Evolutionary conservation across 1,284 basidiomycete species (phyloP), one percentile per base, ranked within the genome.

Genomic region (Blastosporella zonata): DNA sequence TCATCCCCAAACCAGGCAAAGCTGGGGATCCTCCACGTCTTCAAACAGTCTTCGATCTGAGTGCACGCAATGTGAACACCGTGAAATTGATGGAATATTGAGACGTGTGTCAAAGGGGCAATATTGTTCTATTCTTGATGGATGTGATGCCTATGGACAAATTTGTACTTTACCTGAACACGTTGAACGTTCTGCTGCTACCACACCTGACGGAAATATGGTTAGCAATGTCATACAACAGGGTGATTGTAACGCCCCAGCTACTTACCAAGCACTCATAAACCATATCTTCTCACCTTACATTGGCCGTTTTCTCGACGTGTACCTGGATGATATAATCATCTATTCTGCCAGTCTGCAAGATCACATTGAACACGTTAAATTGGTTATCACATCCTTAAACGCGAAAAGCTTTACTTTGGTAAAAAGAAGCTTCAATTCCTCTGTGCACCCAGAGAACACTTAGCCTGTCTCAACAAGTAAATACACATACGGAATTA

Each of bases 91-190:
- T 20, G 23, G 43, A 2, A 46, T 46, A 7, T 0, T 68, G 0
- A 4, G 47, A 0, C 17, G 49, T 0, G 60, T 67, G 0, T 45
- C 61, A 0, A 27, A 53, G 2, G 49, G 56, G 0, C 41, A 52
- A 5, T 70, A 64, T 37, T 13, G 55, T 0, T 65, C 62, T 0
- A 46, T 62, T 0, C 59, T 71, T 0, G 62, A 72, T 49, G 57
- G 62, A 0, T 49, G 60, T 9, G 65, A 70, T 46, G 62, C 66
- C 0, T 72, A 69, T 27, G 62, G 71, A 28, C 69, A 72, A 25
- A 69, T 71, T 1, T 27, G 55, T 0, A 59, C 72, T 0, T 44
- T 59, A 0, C 62, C 65, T 0, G 62, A 65, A 15, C 62, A 73
- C 37, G 63, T 72, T 8, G 50, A 0, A 43, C 36, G 46, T 0